Evolutionary conservation across 768 basidiomycete genomes (phyloP), one percentile per base, ranked within the genome.

Genomic region (Exsudoporus frostii): DNA sequence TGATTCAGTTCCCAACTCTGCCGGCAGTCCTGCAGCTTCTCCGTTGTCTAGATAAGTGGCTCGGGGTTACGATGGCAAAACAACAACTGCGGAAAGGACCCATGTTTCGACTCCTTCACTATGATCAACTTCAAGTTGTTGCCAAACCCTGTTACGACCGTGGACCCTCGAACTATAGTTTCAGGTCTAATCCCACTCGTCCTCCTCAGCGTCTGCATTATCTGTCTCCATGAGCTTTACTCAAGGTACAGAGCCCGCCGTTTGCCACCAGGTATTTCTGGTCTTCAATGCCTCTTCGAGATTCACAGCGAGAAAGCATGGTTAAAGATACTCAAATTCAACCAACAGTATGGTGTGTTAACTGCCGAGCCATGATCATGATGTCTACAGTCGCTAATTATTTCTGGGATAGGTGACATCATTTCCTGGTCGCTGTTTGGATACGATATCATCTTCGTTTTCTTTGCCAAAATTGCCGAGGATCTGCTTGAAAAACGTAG

Each of bases 401-500:
- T 37, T 3, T 8, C 25, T 20, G 4, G 10, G 1, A 39, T 22
- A 61, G 58, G 58, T 45, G 60, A 61, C 24, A 36, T 60, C 42
- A 48, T 53, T 11, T 58, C 53, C 32, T n/a, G 30, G 8, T 48
- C 47, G 27, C 15, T 59, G 8, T 38, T 49, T 3, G 51, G 54
- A 29, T 45, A 76, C 53, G 72, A 74, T 11, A 65, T 79, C 38
- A 63, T 79, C 22, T 52, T 80, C 33, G 56, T 81, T 3, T 76
- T 77, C 51, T 73, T 77, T n/a, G 68, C 71, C 10, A 60, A 68
- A 37, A 73, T 71, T 6, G 69, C 74, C 15, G 57, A 61, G 15
- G 78, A 80, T 19, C 68, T 80, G 3, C 69, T 81, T 8, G 77
- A 79, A 53, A 79, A 73, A 53, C 68, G 75, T 32, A 66, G 75